Evolutionary conservation across 2,329 filamentous ascomycete species (phyloP).

Genomic region (Aspergillus latus): DNA sequence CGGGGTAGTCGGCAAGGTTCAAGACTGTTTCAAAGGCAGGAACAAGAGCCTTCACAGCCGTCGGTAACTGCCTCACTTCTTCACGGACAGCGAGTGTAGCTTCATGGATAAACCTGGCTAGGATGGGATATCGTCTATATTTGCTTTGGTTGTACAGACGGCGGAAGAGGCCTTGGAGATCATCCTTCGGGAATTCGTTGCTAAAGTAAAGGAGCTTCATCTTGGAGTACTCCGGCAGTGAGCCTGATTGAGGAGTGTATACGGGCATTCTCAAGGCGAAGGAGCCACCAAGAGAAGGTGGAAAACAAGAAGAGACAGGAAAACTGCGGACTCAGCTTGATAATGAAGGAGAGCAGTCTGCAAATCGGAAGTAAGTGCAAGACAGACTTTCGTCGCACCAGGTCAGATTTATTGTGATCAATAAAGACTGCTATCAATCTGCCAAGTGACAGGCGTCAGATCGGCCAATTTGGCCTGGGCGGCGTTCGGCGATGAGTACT

Average conservation of each 20-base stretch:
- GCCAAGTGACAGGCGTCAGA: slow-evolving; percentile 1
- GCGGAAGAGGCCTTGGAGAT: slow-evolving; percentile 43
- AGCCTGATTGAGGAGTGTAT: slow-evolving; percentile 8
- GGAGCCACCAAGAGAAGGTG: not conserved
- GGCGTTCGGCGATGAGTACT: slow-evolving; percentile 9
- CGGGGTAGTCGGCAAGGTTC: slow-evolving; percentile 14
- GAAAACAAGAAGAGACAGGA: not conserved
- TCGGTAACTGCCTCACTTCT: slow-evolving; percentile 35
- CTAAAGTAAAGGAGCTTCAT: slow-evolving; percentile 45
- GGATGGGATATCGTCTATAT: slow-evolving; percentile 31
- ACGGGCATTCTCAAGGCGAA: slow-evolving; percentile 1
- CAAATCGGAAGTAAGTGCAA: not conserved
- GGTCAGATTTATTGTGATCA: slow-evolving; percentile 9
- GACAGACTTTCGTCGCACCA: not conserved
- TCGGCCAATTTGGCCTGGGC: slow-evolving; percentile 6
- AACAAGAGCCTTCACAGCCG: slow-evolving; percentile 18
- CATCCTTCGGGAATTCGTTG: slow-evolving; percentile 51
- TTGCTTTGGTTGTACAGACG: slow-evolving; percentile 45
- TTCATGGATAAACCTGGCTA: slow-evolving; percentile 46
- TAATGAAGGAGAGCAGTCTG: not conserved
- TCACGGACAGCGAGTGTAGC: slow-evolving; percentile 43
- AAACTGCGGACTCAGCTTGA: not conserved
- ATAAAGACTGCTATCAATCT: not conserved
- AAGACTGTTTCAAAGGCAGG: slow-evolving; percentile 26
- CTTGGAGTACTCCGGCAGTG: slow-evolving; percentile 6